phyloP scores from a whole-genome alignment of 192 early-diverging fungal species.

The Pilobolus umbonatus region DNA sequence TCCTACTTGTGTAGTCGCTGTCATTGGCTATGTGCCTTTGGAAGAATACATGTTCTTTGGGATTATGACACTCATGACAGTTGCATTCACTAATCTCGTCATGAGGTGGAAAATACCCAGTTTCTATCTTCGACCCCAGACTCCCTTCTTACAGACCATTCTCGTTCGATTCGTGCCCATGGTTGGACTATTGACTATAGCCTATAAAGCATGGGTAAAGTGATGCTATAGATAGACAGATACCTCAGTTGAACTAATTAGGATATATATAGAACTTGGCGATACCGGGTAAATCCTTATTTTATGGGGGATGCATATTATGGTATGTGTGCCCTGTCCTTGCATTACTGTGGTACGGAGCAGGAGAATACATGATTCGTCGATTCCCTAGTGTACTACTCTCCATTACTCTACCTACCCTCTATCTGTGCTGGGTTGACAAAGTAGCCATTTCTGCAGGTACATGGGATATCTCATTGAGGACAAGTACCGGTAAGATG shows the following conservation, averaged over 20 bases:
- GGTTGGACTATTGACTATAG: slow-evolving; percentile 14
- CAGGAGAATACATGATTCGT: slow-evolving; percentile 41
- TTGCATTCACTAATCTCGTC: slow-evolving; percentile 28
- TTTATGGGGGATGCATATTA: slow-evolving; percentile 45
- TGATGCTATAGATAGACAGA: background rate
- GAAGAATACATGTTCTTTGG: slow-evolving; percentile 58
- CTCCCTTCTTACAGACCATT: background rate
- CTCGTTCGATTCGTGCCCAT: slow-evolving; percentile 25
- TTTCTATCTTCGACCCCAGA: slow-evolving; percentile 21
- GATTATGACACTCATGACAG: slow-evolving; percentile 47
- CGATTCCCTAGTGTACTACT: slow-evolving; percentile 15
- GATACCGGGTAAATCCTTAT: slow-evolving; percentile 30
- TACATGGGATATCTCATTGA: slow-evolving; percentile 42
- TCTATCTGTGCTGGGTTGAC: slow-evolving; percentile 47
- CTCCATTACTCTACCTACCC: slow-evolving; percentile 35
- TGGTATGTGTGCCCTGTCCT: slow-evolving; percentile 44
- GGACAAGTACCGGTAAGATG: slow-evolving; percentile 36
- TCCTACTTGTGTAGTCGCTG: slow-evolving; percentile 38
- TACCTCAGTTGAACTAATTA: background rate
- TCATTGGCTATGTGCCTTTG: slow-evolving; percentile 55
- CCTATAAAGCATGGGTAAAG: slow-evolving; percentile 24
- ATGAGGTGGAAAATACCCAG: slow-evolving; percentile 34
- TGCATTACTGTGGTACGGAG: slow-evolving; percentile 43
- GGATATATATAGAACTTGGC: slow-evolving; percentile 14
- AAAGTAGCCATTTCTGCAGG: slow-evolving; percentile 36